Conservation (phyloP, 495 filamentous ascomycete genomes). For the Hypoxylon lienhwacheense region DNA sequence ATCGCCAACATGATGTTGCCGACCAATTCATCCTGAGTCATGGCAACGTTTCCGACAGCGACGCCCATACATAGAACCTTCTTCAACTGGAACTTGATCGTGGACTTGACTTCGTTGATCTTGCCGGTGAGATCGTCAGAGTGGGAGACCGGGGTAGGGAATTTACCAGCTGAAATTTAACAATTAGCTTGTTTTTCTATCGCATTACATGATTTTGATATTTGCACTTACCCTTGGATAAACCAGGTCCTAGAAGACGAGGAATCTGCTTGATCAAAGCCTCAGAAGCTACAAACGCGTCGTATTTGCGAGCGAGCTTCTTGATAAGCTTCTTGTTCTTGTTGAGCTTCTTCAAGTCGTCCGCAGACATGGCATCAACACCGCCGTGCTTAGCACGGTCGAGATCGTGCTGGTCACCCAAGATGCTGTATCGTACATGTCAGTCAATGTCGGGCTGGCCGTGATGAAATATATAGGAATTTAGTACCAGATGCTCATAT, state of each 20-base stretch:
- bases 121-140: constrained; percentile 87
- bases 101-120: constrained; percentile 98
- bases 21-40: constrained; percentile 94
- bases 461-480: constrained; percentile 1
- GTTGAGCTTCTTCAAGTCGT: constrained; percentile 99
- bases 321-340: constrained; percentile 99
- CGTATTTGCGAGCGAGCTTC: constrained; percentile 99
- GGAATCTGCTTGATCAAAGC: constrained; percentile 98
- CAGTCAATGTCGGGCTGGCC: constrained; percentile 9
- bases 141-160: constrained; percentile 97
- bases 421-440: constrained; percentile 61
- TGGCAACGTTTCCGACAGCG: constrained; percentile 95
- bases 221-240: constrained; percentile 82
- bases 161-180: constrained; percentile 79
- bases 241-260: constrained; percentile 96
- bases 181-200: constrained; percentile 6
- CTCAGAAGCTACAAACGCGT: constrained; percentile 97
- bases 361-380: constrained; percentile 94
- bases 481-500: constrained; percentile 82
- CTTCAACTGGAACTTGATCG: constrained; percentile 99
- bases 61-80: constrained; percentile 99
- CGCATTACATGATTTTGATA: not conserved
- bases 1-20: constrained; percentile 95
- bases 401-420: constrained; percentile 99
- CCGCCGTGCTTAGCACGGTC: constrained; percentile 98